Conservation (phyloP, 2,329 filamentous ascomycete genomes). For the Bipolaris victoriae region DNA sequence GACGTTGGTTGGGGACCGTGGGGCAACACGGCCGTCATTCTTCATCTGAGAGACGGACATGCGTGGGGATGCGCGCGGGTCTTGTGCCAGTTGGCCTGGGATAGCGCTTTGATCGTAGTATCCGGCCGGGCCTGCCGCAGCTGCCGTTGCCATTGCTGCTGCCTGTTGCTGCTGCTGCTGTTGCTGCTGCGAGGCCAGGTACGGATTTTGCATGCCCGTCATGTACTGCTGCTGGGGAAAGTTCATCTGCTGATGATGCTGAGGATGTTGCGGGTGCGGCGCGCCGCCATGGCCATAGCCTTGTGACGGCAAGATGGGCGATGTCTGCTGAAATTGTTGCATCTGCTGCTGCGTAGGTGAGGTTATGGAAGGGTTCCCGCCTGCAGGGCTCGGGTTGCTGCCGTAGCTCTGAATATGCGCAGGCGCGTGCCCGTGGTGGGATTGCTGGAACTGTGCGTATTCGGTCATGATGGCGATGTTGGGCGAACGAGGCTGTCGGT, state of each 20-base stretch:
- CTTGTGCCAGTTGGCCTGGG: conserved; percentile 64
- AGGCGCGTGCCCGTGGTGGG: conserved; percentile 52
- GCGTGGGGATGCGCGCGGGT: conserved; percentile 72
- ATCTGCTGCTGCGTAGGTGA: conserved; percentile 69
- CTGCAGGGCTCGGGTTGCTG: conserved; percentile 44
- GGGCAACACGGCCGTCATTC: conserved; percentile 69
- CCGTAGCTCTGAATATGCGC: conserved; percentile 50
- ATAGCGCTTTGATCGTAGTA: conserved; percentile 69
- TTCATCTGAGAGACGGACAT: conserved; percentile 73
- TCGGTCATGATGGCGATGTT: conserved; percentile 51
- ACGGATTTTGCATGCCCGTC: conserved; percentile 73
- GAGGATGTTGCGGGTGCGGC: conserved; percentile 63
- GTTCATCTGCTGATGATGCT: conserved; percentile 74
- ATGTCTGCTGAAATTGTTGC: conserved; percentile 67
- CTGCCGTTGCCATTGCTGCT: conserved; percentile 91
- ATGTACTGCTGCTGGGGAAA: conserved; percentile 79
- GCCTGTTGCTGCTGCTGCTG: conserved; percentile 91
- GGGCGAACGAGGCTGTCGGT: conserved; percentile 19
- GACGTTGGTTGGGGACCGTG: conserved; percentile 78
- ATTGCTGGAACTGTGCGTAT: conserved; percentile 57
- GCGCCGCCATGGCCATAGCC: conserved; percentile 69
- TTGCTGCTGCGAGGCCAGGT: conserved; percentile 86
- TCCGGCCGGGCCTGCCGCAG: conserved; percentile 77
- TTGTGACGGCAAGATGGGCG: conserved; percentile 80
- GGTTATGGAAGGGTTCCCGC: conserved; percentile 62